Conservation (phyloP, 257 asterid species). For the Solanum acaule region DNA sequence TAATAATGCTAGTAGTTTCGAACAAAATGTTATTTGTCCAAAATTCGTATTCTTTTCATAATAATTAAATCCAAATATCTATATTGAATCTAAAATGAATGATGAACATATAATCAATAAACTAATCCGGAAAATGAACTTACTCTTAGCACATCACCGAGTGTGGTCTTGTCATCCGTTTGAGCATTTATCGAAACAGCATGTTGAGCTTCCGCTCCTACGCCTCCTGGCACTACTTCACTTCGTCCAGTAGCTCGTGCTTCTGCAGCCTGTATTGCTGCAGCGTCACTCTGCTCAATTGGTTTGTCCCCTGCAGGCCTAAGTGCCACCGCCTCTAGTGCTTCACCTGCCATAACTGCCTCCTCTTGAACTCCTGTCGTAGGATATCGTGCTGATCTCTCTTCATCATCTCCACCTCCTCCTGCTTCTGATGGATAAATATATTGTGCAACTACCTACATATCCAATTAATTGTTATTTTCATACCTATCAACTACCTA, state of each 20-base stretch:
- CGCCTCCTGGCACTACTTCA: slow-evolving; percentile 33
- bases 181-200: slow-evolving; percentile 30
- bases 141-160: slow-evolving; percentile 36
- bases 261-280: slow-evolving; percentile 65
- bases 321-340: slow-evolving; percentile 50
- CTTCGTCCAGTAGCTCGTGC: slow-evolving; percentile 46
- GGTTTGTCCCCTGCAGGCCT: slow-evolving; percentile 36
- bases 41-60: too few species aligned
- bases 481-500: not conserved
- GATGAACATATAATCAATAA: too few species aligned
- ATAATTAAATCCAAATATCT: too few species aligned
- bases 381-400: not conserved
- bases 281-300: slow-evolving; percentile 40
- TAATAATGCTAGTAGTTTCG: too few species aligned
- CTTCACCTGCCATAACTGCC: slow-evolving; percentile 52
- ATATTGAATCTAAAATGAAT: too few species aligned
- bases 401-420: not conserved
- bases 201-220: slow-evolving; percentile 39
- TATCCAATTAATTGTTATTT: not conserved
- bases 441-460: slow-evolving; percentile 38
- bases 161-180: slow-evolving; percentile 28
- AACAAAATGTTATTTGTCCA: too few species aligned
- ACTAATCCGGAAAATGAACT: not conserved
- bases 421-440: slow-evolving; percentile 3
- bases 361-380: not conserved